Percentiles rank a stretch among this genome's conserved stretches.
Evolutionary conservation across 441 rosid species (phyloP).

Genomic region (Bocquillonia castaneifolia): DNA sequence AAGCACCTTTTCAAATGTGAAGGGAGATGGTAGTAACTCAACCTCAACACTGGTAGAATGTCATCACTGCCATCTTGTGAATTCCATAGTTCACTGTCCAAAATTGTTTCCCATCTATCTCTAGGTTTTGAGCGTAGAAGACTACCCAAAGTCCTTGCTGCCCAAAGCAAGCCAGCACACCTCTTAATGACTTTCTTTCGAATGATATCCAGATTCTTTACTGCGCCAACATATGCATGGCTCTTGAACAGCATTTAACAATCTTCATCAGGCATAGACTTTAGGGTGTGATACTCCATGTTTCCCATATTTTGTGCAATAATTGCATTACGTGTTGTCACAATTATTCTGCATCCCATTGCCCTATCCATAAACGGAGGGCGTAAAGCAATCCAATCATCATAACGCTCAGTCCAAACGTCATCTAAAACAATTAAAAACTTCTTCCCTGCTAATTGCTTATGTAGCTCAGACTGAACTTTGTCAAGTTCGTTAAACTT

Average conservation of each 20-base stretch:
- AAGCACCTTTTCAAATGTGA: conserved; percentile 14
- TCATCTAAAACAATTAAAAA: conserved; percentile 20
- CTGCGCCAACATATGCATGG: not conserved
- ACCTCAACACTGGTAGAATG: conserved; percentile 11
- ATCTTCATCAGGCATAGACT: conserved; percentile 2
- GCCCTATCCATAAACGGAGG: not conserved
- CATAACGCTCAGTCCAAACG: conserved; percentile 4
- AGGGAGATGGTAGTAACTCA: no score
- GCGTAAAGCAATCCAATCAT: not conserved
- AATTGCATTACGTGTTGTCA: conserved; percentile 10
- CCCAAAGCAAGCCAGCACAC: not conserved
- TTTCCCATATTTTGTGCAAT: not conserved
- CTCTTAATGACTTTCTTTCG: conserved; percentile 7
- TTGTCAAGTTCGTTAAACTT: conserved; percentile 1
- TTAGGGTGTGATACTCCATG: not conserved
- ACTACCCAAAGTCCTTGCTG: not conserved
- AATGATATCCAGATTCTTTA: not conserved
- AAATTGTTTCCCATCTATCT: not conserved
- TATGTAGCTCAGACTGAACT: conserved; percentile 4
- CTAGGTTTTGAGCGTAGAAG: not conserved
- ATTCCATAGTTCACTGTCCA: not conserved
- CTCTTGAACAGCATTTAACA: not conserved
- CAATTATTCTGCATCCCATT: conserved; percentile 12
- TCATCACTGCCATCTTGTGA: not conserved
- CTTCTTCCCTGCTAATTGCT: not conserved